Evolutionary conservation across 257 asterid genomes (phyloP), one percentile per base, ranked within the genome.

Genomic region (Jacaranda mimosifolia): DNA sequence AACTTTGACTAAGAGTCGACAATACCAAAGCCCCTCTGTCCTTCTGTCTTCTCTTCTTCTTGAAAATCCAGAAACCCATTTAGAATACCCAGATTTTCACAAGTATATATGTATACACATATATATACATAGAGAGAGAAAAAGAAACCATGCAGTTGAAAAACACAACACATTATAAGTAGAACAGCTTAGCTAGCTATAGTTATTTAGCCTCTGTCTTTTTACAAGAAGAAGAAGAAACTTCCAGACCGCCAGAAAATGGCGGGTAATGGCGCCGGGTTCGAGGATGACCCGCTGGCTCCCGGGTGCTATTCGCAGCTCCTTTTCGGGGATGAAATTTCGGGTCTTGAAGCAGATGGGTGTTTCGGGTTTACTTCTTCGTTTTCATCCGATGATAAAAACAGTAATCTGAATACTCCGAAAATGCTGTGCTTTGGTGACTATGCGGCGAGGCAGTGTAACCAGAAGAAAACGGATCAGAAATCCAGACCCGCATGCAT

Each of bases 351-450:
- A 73, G 64, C 74, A 38, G 72, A 49, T 48, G 86, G 76, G 21
- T 60, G 82, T 63, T 87, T 88, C 81, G 83, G 84, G 38, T 88
- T 87, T 73, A 72, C 78, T 67, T 67, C 88, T 9, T 26, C 86
- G 0, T 74, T 78, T 8, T 51, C 88, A 1, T 40, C 78, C 3
- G 78, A 71, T 52, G 82, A 77, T n/a, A 49, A 56, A 4, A 35
- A 40, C 13, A n/a, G 9, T 6, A 40, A 36, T 55, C 10, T 10
- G 0, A 59, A 62, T 45, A 6, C 89, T 18, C 89, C 90, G 3
- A 92, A 81, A 76, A 87, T 92, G 93, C 89, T 92, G 5, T 84
- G 94, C 40, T 94, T 94, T 71, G 97, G 90, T 38, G 93, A 83
- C 42, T 89, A 77, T 45, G 46, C 46, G 32, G 81, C 75, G 0